Percentiles rank a stretch among this genome's conserved stretches.
Evolutionary conservation across 2,329 filamentous ascomycete genomes (phyloP).

Genomic region (Phialemoniopsis sp.): DNA sequence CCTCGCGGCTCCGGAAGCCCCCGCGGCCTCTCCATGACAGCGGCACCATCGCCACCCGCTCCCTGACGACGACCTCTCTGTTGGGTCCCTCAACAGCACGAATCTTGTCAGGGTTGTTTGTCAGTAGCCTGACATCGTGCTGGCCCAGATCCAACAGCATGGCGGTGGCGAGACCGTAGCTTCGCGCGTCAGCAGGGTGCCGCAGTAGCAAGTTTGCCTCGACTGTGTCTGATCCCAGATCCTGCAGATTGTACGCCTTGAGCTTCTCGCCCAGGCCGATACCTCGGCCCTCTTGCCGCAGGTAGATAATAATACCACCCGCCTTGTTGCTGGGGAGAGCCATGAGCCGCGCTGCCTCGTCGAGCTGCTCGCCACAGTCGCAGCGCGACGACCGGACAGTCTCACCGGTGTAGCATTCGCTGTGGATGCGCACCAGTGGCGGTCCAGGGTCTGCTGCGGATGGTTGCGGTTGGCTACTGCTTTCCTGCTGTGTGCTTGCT

Average conservation of each 20-base stretch:
- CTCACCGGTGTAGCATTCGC: slow-evolving; percentile 97
- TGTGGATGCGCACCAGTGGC: slow-evolving; percentile 90
- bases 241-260: slow-evolving; percentile 97
- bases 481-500: slow-evolving; percentile 15
- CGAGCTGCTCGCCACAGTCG: slow-evolving; percentile 95
- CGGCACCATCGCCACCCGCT: slow-evolving; percentile 93
- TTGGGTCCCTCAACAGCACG: slow-evolving; percentile 89
- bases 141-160: slow-evolving; percentile 87
- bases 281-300: slow-evolving; percentile 91
- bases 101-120: slow-evolving; percentile 98
- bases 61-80: slow-evolving; percentile 79
- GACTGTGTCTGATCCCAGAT: slow-evolving; percentile 94
- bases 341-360: slow-evolving; percentile 95
- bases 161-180: slow-evolving; percentile 93
- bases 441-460: slow-evolving; percentile 23
- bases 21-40: slow-evolving; percentile 84
- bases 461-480: slow-evolving; percentile 9
- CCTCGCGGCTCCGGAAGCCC: slow-evolving; percentile 82
- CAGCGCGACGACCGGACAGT: slow-evolving; percentile 97
- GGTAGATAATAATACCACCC: slow-evolving; percentile 90
- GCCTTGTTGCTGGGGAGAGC: slow-evolving; percentile 56
- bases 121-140: slow-evolving; percentile 73
- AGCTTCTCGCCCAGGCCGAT: slow-evolving; percentile 94
- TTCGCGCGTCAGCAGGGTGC: slow-evolving; percentile 90
- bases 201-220: slow-evolving; percentile 88